phyloP scores from a whole-genome alignment of 2,329 filamentous ascomycete species.

The Neofusicoccum ribis region DNA sequence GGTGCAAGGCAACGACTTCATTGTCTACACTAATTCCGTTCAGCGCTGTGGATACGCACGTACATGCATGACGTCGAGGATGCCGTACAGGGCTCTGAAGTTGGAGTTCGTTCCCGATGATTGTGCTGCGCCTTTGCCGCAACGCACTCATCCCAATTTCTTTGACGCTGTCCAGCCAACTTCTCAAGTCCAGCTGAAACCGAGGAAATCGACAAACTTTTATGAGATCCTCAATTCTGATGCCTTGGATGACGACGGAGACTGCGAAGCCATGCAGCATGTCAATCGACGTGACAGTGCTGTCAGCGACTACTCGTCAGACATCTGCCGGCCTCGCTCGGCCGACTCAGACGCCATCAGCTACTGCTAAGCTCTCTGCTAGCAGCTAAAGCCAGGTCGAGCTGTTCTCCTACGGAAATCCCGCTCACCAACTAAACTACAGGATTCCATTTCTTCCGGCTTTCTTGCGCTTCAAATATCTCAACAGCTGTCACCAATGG shows the following conservation, averaged over 20 bases:
- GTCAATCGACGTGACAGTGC: not conserved
- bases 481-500: too few species aligned
- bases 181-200: not conserved
- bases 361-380: not conserved
- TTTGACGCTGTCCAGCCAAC: not conserved
- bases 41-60: slow-evolving; percentile 73
- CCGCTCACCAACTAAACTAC: too few species aligned
- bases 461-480: too few species aligned
- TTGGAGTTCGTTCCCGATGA: slow-evolving; percentile 74
- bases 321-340: not conserved
- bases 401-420: too few species aligned
- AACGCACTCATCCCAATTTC: not conserved
- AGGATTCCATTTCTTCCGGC: too few species aligned
- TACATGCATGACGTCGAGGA: slow-evolving; percentile 71
- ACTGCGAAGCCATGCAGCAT: not conserved
- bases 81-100: slow-evolving; percentile 67
- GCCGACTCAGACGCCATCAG: not conserved
- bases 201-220: slow-evolving; percentile 27
- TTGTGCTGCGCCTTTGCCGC: slow-evolving; percentile 50
- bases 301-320: not conserved
- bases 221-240: slow-evolving; percentile 33
- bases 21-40: slow-evolving; percentile 75
- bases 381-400: slow-evolving; percentile 22
- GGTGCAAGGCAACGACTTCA: slow-evolving; percentile 59
- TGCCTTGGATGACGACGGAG: slow-evolving; percentile 26